Evolutionary conservation across 192 early-diverging fungal genomes (phyloP), one percentile per base, ranked within the genome.

Genomic region (Entophlyctis luteolus): DNA sequence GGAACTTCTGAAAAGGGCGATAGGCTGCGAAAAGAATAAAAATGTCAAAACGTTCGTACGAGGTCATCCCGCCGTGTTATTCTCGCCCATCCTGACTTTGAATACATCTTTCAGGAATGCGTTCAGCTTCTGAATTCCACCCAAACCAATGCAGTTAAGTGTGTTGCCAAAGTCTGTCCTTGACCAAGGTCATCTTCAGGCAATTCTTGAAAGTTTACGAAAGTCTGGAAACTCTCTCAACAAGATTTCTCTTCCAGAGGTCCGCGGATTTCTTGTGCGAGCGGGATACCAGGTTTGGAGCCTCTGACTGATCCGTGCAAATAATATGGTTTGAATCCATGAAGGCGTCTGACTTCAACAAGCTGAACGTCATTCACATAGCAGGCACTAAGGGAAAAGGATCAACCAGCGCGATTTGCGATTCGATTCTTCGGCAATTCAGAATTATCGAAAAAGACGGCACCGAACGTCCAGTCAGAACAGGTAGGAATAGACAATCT

Each of bases 331-430:
- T 2, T 1, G n/a, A 70, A 18, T 65, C 68, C n/a, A 75, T 76
- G 6, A 76, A 87, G 56, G 59, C 65, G 22, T 71, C 74, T 25
- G 89, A 89, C 46, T 81, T 96, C 31, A 79, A 99, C 81, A 58
- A 5, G 88, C 75, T 89, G 57, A 80, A 83, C 42, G 75, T 87
- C 12, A 82, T 94, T 42, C 93, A 94, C 71, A 84, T 94, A 1
- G 90, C 91, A 1, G 93, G 93, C 16, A 94, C 93, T 0, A 94
- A 94, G 65, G 93, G 93, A 28, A 94, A 94, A 74, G 93, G 93
- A 2, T 90, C 86, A 0, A 88, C 95, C 0, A 87, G 86, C 34
- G 91, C 92, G 0, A 86, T 98, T 28, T 81, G 86, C 14, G 87
- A 90, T 48, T 88, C 93, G 20, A 88, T 96, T 28, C 73, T 97